Evolutionary conservation across 768 basidiomycete species (phyloP).

Genomic region (Hortiboletus campestris): DNA sequence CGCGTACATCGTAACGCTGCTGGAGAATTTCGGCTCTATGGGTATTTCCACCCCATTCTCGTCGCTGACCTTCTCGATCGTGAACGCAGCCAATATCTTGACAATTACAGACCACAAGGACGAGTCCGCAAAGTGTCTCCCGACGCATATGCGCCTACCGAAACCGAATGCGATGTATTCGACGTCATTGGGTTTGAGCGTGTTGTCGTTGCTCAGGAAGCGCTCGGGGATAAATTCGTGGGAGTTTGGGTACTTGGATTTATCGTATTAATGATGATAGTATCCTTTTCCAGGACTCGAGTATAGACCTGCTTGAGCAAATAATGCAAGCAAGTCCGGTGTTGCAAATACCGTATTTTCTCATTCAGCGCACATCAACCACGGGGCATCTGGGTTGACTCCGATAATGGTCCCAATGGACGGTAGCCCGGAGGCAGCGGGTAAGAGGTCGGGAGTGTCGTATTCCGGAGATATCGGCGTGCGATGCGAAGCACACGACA

Average conservation of each 20-base stretch:
- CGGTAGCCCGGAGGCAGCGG: constrained; percentile 38
- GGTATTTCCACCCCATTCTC: constrained; percentile 20
- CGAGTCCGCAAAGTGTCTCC: constrained; percentile 25
- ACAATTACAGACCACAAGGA: constrained; percentile 26
- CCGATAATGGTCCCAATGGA: constrained; percentile 39
- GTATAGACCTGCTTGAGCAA: constrained; percentile 36
- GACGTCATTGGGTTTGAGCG: constrained; percentile 12
- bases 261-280: constrained; percentile 44
- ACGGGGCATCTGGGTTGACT: constrained; percentile 31
- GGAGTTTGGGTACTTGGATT: constrained; percentile 37
- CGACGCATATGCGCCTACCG: constrained; percentile 31
- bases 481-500: constrained; percentile 10
- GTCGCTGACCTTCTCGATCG: constrained; percentile 16
- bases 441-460: not conserved
- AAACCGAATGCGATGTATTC: constrained; percentile 24
- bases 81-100: constrained; percentile 17
- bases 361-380: constrained; percentile 40
- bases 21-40: constrained; percentile 10
- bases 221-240: constrained; percentile 40
- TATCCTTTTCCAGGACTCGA: constrained; percentile 41
- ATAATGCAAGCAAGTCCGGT: not conserved
- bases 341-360: constrained; percentile 31
- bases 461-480: constrained; percentile 4
- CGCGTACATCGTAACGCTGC: constrained; percentile 12
- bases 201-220: constrained; percentile 32